A percentile compares a stretch with the other conserved stretches of the same genome.
Evolutionary conservation across 768 basidiomycete genomes (phyloP).

Genomic region (Suillus fuscotomentosus): DNA sequence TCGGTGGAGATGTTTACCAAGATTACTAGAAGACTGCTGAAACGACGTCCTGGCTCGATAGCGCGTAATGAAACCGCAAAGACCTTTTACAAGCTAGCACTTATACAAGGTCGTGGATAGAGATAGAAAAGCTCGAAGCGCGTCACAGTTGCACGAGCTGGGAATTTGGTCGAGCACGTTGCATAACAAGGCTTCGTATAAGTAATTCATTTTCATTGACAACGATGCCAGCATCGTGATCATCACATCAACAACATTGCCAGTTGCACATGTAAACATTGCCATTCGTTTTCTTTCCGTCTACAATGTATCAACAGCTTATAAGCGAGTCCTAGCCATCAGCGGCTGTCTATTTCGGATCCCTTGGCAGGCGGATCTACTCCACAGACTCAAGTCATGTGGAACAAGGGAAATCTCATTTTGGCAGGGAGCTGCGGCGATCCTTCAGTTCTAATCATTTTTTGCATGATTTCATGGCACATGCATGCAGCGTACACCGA

Average conservation of each 20-base stretch:
- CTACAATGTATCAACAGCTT: background rate
- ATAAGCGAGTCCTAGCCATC: background rate
- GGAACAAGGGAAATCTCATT: background rate
- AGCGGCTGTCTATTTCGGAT: background rate
- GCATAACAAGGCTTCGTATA: background rate
- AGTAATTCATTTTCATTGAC: background rate
- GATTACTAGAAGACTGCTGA: background rate
- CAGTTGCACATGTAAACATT: background rate
- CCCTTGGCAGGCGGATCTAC: background rate
- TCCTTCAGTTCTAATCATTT: background rate
- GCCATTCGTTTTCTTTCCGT: background rate
- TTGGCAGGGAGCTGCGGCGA: background rate
- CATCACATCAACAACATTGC: background rate
- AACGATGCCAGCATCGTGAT: background rate
- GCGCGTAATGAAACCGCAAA: background rate
- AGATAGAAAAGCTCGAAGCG: background rate
- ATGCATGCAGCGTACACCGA: background rate
- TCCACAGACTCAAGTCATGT: background rate
- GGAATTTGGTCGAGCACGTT: background rate
- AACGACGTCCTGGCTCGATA: background rate
- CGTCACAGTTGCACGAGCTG: background rate
- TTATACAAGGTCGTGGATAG: background rate
- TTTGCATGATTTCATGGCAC: background rate
- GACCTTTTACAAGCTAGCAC: background rate
- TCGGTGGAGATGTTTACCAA: background rate